Percentiles rank a stretch among this genome's conserved stretches.
Evolutionary conservation across 2,329 filamentous ascomycete species (phyloP).

Genomic region (Colletotrichum gloeosporioides): DNA sequence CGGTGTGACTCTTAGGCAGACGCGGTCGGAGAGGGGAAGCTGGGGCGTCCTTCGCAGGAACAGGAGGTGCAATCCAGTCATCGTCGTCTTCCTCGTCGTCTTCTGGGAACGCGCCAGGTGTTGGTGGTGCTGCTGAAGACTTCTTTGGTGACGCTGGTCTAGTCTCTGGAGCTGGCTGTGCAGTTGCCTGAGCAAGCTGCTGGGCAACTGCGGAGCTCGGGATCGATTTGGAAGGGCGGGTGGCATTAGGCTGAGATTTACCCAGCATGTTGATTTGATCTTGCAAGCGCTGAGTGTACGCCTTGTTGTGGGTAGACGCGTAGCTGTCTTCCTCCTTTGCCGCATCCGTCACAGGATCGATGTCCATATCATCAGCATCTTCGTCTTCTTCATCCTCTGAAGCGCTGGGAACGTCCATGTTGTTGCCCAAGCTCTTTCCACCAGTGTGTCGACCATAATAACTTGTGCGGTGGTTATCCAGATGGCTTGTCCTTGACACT

Average conservation of each 20-base stretch:
- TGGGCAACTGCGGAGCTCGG: constrained; percentile 41
- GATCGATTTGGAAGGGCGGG: constrained; percentile 54
- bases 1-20: constrained; percentile 65
- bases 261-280: constrained; percentile 85
- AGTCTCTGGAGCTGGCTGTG: constrained; percentile 31
- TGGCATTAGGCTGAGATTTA: constrained; percentile 57
- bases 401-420: constrained; percentile 46
- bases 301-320: constrained; percentile 73
- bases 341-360: constrained; percentile 52
- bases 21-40: constrained; percentile 54
- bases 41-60: constrained; percentile 35
- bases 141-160: constrained; percentile 37
- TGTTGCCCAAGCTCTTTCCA: constrained; percentile 70
- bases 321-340: constrained; percentile 52
- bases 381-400: constrained; percentile 51
- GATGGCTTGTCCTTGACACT: constrained; percentile 77
- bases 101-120: constrained; percentile 66
- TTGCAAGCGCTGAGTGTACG: constrained; percentile 90
- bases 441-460: constrained; percentile 77
- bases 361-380: constrained; percentile 58
- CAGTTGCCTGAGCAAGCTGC: constrained; percentile 26
- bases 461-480: constrained; percentile 75
- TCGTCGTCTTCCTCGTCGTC: constrained; percentile 56
- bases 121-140: constrained; percentile 35
- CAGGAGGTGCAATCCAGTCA: constrained; percentile 65